A percentile compares a stretch with the other conserved stretches of the same genome.
These are phyloP conservation scores for Tylopilus rubrobrunneus DNA, from an alignment of 768 basidiomycete species.

Conservation along the genomic window DNA sequence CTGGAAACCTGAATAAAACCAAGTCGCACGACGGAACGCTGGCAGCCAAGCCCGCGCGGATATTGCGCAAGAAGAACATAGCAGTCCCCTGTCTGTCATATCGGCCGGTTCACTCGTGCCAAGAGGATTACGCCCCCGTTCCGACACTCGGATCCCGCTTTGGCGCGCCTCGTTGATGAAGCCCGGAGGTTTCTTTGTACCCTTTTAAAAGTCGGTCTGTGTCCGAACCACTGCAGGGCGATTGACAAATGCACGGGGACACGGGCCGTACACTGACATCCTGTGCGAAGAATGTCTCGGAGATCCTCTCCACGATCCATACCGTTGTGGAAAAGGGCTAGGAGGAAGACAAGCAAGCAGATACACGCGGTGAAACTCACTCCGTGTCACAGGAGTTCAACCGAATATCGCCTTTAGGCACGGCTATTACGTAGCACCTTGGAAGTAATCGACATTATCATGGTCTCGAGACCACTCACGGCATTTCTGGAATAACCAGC, in stretches of 20 bases:
- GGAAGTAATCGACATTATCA: slow-evolving; percentile 49
- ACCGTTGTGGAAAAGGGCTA: slow-evolving; percentile 67
- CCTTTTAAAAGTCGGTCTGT: neutral
- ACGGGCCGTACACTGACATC: slow-evolving; percentile 32
- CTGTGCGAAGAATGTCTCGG: slow-evolving; percentile 3
- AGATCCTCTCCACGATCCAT: neutral
- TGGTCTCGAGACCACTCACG: neutral
- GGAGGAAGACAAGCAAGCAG: neutral
- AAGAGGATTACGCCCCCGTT: too few relatives aligned
- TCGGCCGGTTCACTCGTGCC: neutral
- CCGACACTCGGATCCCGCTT: neutral
- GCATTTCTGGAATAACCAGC: slow-evolving; percentile 18
- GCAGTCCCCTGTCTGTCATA: neutral
- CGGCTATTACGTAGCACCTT: neutral
- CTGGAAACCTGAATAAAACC: neutral
- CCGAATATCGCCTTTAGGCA: too few relatives aligned
- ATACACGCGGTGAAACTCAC: slow-evolving; percentile 33
- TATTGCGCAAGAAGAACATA: neutral
- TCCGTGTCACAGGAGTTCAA: too few relatives aligned
- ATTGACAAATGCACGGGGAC: neutral
- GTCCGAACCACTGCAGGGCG: slow-evolving; percentile 26
- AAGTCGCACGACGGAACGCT: neutral
- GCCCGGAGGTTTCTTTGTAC: neutral
- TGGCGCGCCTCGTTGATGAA: neutral
- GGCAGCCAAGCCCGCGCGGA: neutral